These are phyloP conservation scores for Pyracantha coccinea DNA, from an alignment of 331 rosid genomes.

Conservation along the genomic window DNA sequence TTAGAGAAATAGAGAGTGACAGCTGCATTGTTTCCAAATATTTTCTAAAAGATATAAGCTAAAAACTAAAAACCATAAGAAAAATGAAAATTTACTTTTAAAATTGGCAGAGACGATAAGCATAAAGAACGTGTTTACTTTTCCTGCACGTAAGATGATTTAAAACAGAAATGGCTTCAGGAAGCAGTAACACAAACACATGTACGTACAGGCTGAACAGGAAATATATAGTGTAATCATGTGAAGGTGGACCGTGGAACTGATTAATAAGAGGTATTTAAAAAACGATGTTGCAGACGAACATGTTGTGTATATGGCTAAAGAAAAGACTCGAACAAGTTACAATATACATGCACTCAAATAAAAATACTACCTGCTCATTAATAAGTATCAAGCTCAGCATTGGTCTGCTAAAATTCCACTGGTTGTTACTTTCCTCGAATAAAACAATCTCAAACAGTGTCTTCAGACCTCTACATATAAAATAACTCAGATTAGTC, in stretches of 20 bases:
- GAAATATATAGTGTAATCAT: not conserved
- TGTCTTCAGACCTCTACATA: slow-evolving; percentile 65
- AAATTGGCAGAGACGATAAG: too few species aligned
- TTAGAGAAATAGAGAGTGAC: not conserved
- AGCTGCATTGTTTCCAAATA: not conserved
- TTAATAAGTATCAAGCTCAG: slow-evolving; percentile 81
- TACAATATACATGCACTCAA: not conserved
- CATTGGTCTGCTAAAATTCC: slow-evolving; percentile 92
- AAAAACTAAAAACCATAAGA: too few species aligned
- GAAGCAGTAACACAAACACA: not conserved
- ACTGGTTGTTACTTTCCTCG: slow-evolving; percentile 88
- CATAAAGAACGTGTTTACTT: too few species aligned
- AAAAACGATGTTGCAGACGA: not conserved
- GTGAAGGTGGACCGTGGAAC: not conserved
- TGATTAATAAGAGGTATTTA: not conserved
- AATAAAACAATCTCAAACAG: slow-evolving; percentile 86
- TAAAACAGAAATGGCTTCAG: not conserved
- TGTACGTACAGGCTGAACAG: not conserved
- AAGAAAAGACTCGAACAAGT: not conserved
- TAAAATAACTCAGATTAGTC: not conserved
- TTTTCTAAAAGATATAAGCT: not conserved
- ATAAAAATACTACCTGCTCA: slow-evolving; percentile 57
- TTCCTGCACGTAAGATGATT: too few species aligned
- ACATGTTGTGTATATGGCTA: not conserved
- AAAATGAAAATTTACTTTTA: too few species aligned